These are phyloP conservation scores for Sclerotinia minor DNA, from an alignment of 2,329 filamentous ascomycete genomes.

Conservation along the genomic window DNA sequence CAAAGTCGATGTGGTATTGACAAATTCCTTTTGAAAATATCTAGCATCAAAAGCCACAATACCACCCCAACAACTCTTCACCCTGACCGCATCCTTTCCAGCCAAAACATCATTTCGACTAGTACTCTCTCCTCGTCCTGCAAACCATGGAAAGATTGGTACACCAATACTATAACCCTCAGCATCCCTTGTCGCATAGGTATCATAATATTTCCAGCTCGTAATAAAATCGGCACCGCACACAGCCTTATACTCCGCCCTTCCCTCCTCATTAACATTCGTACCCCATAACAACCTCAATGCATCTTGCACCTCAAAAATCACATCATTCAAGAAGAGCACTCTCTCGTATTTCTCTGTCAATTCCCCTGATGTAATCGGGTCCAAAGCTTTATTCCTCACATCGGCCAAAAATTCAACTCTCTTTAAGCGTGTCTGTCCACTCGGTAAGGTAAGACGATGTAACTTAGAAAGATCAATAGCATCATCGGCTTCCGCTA, in stretches of 20 bases:
- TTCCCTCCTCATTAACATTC: slow-evolving; percentile 52
- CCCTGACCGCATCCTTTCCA: slow-evolving; percentile 64
- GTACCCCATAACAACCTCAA: slow-evolving; percentile 62
- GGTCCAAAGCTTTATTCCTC: slow-evolving; percentile 67
- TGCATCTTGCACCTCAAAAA: slow-evolving; percentile 53
- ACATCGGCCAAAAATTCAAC: slow-evolving; percentile 72
- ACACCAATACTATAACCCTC: slow-evolving; percentile 64
- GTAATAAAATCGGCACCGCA: slow-evolving; percentile 71
- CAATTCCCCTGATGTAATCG: slow-evolving; percentile 51
- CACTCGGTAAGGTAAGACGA: slow-evolving; percentile 61
- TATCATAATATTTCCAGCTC: slow-evolving; percentile 70
- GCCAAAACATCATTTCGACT: slow-evolving; percentile 63
- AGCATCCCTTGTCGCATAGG: slow-evolving; percentile 68
- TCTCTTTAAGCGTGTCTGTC: slow-evolving; percentile 65
- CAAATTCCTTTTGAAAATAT: slow-evolving; percentile 51
- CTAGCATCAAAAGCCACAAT: slow-evolving; percentile 67
- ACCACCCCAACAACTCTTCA: slow-evolving; percentile 75
- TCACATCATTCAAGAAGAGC: slow-evolving; percentile 68
- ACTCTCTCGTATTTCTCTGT: slow-evolving; percentile 55
- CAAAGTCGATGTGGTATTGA: not conserved
- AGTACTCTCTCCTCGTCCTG: slow-evolving; percentile 51
- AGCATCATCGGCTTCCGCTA: slow-evolving; percentile 55
- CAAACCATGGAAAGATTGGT: slow-evolving; percentile 69
- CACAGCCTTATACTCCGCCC: slow-evolving; percentile 62
- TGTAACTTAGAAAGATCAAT: slow-evolving; percentile 58